Conservation (phyloP, 176 grass and related monocot genomes). For the Triticum timopheevii region DNA sequence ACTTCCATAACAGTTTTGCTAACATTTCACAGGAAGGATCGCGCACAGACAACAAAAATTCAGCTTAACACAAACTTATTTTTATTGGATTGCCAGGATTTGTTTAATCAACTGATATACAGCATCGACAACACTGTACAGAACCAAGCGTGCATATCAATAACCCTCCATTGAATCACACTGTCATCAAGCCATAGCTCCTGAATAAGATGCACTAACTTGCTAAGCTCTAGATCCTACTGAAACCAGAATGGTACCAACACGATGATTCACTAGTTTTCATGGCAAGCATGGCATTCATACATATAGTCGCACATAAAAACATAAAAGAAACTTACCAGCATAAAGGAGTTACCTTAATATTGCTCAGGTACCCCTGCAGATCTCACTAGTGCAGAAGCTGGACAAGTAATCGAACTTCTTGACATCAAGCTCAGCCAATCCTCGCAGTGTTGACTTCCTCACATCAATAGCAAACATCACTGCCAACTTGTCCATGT, state of each 20-base stretch:
- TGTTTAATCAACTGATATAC: slow-evolving; percentile 32
- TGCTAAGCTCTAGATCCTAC: slow-evolving; percentile 30
- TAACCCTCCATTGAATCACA: slow-evolving; percentile 22
- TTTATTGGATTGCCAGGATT: slow-evolving; percentile 26
- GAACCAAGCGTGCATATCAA: not conserved
- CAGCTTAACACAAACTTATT: slow-evolving; percentile 19
- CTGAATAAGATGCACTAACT: slow-evolving; percentile 29
- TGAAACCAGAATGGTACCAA: slow-evolving; percentile 24
- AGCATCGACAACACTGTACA: not conserved
- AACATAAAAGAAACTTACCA: not conserved
- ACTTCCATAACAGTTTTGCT: slow-evolving; percentile 12
- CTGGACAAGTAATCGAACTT: not conserved
- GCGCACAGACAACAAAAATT: not conserved
- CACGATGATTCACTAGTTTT: slow-evolving; percentile 22
- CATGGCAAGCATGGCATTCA: slow-evolving; percentile 20
- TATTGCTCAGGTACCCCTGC: not conserved
- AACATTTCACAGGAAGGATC: slow-evolving; percentile 24
- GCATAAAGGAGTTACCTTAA: not conserved
- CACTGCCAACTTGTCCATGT: not conserved
- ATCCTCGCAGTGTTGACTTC: not conserved
- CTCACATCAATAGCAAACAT: slow-evolving; percentile 21
- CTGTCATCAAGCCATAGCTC: slow-evolving; percentile 17
- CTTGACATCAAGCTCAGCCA: slow-evolving; percentile 10
- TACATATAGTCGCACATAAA: slow-evolving; percentile 16
- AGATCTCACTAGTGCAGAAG: slow-evolving; percentile 16